Evolutionary conservation across 2,329 filamentous ascomycete genomes (phyloP).

Genomic region (Aaosphaeria arxii): DNA sequence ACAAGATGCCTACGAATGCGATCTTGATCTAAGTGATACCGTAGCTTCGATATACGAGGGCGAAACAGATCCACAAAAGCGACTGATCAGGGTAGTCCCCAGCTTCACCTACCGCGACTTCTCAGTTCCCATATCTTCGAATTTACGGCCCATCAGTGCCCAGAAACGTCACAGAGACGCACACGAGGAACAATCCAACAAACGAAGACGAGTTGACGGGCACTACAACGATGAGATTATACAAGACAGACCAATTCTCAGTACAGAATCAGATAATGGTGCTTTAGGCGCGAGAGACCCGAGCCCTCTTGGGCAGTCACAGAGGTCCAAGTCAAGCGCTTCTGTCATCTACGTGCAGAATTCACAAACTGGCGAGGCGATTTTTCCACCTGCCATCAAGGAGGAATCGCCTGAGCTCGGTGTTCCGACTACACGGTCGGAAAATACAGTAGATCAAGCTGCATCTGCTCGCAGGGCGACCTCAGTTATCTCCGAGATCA

Average conservation of each 20-base stretch:
- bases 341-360: constrained; percentile 17
- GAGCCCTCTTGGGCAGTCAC: background rate
- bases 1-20: constrained; percentile 34
- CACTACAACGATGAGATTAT: constrained; percentile 8
- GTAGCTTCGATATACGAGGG: constrained; percentile 32
- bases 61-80: constrained; percentile 21
- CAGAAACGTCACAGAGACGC: constrained; percentile 20
- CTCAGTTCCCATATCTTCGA: constrained; percentile 28
- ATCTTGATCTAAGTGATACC: constrained; percentile 34
- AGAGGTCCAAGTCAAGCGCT: constrained; percentile 13
- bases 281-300: background rate
- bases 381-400: constrained; percentile 19
- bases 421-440: background rate
- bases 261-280: constrained; percentile 18
- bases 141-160: constrained; percentile 20
- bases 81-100: constrained; percentile 29
- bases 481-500: too few relatives aligned
- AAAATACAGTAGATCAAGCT: too few relatives aligned
- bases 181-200: constrained; percentile 12
- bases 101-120: constrained; percentile 26
- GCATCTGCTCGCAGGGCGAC: too few relatives aligned
- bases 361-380: constrained; percentile 14
- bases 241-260: constrained; percentile 26
- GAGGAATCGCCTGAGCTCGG: constrained; percentile 24
- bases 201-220: constrained; percentile 15